Conservation (phyloP, 192 early-diverging fungal genomes). For the Pecoramyces ruminantium region DNA sequence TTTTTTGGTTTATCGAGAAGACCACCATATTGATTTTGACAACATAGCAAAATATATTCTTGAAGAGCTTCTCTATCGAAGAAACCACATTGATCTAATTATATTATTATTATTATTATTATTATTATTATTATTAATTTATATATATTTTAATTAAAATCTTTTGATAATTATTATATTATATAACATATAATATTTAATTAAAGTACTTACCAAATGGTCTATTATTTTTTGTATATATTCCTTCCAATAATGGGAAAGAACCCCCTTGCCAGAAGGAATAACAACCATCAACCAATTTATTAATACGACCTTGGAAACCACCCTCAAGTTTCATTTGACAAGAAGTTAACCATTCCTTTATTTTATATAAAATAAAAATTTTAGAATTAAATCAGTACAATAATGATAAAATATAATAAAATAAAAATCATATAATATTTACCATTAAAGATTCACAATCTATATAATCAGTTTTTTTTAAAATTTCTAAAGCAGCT, state of each 20-base stretch:
- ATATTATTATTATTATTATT: too few relatives aligned
- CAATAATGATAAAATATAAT: too few relatives aligned
- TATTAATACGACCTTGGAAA: conserved; percentile 90
- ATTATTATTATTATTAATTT: too few relatives aligned
- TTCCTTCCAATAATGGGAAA: conserved; percentile 46
- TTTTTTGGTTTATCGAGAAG: conserved; percentile 83
- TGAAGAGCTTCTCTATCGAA: conserved; percentile 43
- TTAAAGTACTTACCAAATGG: neutral
- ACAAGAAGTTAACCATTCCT: conserved; percentile 54
- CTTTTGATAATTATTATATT: too few relatives aligned
- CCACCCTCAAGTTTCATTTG: conserved; percentile 90
- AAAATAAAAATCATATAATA: too few relatives aligned
- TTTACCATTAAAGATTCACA: conserved; percentile 32
- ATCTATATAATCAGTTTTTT: conserved; percentile 43
- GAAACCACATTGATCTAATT: neutral
- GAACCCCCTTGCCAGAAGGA: conserved; percentile 86
- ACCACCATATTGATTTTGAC: conserved; percentile 64
- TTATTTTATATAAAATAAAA: neutral
- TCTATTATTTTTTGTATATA: conserved; percentile 5
- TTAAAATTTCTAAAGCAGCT: conserved; percentile 68
- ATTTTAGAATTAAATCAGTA: too few relatives aligned
- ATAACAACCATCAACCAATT: conserved; percentile 97
- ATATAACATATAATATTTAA: too few relatives aligned
- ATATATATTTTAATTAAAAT: too few relatives aligned
- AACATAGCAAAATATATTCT: conserved; percentile 74